Evolutionary conservation across 1,284 basidiomycete genomes (phyloP).

Genomic region (Ceratobasidium sp.): DNA sequence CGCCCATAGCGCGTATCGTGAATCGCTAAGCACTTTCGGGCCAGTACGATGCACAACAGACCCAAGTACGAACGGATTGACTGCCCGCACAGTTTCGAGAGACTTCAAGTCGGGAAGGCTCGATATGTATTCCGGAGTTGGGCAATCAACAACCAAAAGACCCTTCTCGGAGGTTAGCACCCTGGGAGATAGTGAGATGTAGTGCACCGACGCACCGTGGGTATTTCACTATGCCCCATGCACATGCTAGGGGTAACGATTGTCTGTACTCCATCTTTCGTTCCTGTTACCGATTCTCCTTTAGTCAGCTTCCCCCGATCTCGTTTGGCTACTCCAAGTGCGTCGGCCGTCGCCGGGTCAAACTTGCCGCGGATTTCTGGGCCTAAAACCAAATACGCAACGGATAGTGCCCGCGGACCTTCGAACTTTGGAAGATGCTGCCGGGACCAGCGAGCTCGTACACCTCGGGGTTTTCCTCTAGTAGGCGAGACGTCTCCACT

Average conservation of each 20-base stretch:
- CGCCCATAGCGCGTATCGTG: conserved; percentile 81
- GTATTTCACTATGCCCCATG: conserved; percentile 56
- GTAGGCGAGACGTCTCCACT: conserved; percentile 51
- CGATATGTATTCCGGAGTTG: conserved; percentile 72
- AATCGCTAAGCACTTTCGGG: conserved; percentile 75
- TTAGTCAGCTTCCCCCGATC: conserved; percentile 63
- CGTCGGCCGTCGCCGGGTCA: conserved; percentile 74
- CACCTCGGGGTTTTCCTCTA: conserved; percentile 18
- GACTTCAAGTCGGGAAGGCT: conserved; percentile 68
- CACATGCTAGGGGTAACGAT: conserved; percentile 60
- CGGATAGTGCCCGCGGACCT: conserved; percentile 44
- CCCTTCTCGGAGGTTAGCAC: conserved; percentile 61
- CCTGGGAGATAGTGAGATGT: background rate
- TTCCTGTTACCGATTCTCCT: conserved; percentile 68
- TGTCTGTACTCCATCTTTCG: conserved; percentile 58
- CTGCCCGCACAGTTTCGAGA: conserved; percentile 63
- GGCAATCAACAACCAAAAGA: conserved; percentile 73
- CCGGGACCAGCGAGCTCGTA: conserved; percentile 16
- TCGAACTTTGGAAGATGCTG: conserved; percentile 27
- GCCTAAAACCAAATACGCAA: conserved; percentile 80
- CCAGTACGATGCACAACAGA: conserved; percentile 78
- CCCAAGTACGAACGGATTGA: conserved; percentile 62
- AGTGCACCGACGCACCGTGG: conserved; percentile 55
- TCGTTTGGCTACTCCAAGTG: conserved; percentile 77
- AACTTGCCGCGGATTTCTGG: conserved; percentile 90